A percentile compares a stretch with the other conserved stretches of the same genome.
phyloP scores from a whole-genome alignment of 179 eudicot species.

The Actinidia arguta region DNA sequence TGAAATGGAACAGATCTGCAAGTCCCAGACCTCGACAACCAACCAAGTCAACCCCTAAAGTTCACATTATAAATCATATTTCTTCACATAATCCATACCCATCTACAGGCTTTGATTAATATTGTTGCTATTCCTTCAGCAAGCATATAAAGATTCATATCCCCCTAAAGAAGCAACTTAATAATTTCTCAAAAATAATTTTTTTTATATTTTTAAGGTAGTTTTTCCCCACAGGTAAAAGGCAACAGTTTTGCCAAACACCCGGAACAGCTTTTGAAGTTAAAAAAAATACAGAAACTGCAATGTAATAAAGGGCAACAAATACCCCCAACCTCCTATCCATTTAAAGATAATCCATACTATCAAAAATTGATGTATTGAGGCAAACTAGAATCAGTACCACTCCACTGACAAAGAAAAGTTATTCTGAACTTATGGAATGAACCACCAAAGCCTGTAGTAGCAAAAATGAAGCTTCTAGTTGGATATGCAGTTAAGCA shows the following conservation, averaged over 20 bases:
- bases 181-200: no score
- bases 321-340: constrained; percentile 15
- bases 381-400: background rate
- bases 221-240: no score
- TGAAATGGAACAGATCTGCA: no score
- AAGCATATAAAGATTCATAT: constrained; percentile 6
- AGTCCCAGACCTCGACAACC: no score
- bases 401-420: background rate
- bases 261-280: no score
- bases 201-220: no score
- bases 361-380: background rate
- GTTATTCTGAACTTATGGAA: background rate
- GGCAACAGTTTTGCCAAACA: no score
- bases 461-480: background rate
- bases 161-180: constrained; percentile 20
- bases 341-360: background rate
- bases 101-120: background rate
- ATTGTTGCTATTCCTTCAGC: background rate
- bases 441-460: background rate
- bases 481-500: background rate
- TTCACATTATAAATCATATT: constrained; percentile 4
- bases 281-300: no score
- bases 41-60: no score
- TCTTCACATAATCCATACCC: constrained; percentile 2
- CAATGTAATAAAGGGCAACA: no score